Evolutionary conservation across 805 yeast species (phyloP).

Genomic region (Candida dajiaensis): DNA sequence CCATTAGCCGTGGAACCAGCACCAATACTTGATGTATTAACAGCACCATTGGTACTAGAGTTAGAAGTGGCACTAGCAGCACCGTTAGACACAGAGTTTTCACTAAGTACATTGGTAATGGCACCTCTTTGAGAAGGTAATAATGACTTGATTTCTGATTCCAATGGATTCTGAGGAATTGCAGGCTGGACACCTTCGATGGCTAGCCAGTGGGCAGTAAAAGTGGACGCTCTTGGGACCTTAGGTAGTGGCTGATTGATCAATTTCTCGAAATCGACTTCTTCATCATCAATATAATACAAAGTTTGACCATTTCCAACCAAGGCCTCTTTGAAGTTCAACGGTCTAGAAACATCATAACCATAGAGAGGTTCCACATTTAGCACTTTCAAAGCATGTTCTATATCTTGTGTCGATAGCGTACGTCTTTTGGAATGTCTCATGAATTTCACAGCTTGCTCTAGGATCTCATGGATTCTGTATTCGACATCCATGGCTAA

Average conservation of each 20-base stretch:
- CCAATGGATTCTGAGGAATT: slow-evolving; percentile 89
- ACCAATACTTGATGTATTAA: slow-evolving; percentile 21
- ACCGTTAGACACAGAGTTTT: slow-evolving; percentile 33
- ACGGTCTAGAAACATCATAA: slow-evolving; percentile 62
- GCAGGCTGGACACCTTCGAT: slow-evolving; percentile 98
- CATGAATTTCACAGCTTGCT: slow-evolving; percentile 94
- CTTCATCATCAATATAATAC: slow-evolving; percentile 88
- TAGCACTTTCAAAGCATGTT: slow-evolving; percentile 73
- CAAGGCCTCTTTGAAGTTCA: slow-evolving; percentile 79
- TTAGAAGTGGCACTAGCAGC: slow-evolving; percentile 15
- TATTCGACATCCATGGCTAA: slow-evolving; percentile 99
- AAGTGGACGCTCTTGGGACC: slow-evolving; percentile 87
- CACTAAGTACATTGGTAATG: slow-evolving; percentile 52
- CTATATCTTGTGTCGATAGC: slow-evolving; percentile 74
- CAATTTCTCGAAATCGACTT: slow-evolving; percentile 87
- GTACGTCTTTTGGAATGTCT: slow-evolving; percentile 85
- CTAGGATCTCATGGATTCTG: slow-evolving; percentile 89
- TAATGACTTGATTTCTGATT: slow-evolving; percentile 68
- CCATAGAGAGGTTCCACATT: slow-evolving; percentile 95
- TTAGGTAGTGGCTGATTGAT: slow-evolving; percentile 93
- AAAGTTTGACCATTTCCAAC: slow-evolving; percentile 90
- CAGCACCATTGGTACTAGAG: slow-evolving; percentile 5
- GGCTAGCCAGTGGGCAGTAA: slow-evolving; percentile 96
- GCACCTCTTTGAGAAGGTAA: slow-evolving; percentile 85
- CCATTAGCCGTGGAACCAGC: slow-evolving; percentile 10